phyloP scores from a whole-genome alignment of 2,329 filamentous ascomycete species.

The Ilyonectria destructans region DNA sequence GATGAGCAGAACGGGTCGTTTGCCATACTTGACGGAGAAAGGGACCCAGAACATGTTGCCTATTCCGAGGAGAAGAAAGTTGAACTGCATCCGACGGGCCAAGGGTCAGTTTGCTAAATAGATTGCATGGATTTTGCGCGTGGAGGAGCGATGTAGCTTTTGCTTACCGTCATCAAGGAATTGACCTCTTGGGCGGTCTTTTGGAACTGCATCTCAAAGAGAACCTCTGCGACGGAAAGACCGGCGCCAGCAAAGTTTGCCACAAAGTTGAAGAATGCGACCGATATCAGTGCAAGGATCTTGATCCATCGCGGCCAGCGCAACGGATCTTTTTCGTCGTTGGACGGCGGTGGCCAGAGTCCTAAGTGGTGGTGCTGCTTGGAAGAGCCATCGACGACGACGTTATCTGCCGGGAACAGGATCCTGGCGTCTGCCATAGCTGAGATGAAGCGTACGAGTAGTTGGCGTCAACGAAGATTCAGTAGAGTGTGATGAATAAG shows the following conservation, averaged over 20 bases:
- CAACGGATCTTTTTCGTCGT: conserved; percentile 6
- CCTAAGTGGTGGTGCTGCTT: conserved; percentile 1
- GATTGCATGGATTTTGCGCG: too few relatives aligned
- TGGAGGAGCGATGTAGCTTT: neutral
- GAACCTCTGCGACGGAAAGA: conserved; percentile 7
- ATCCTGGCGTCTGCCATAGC: conserved; percentile 3
- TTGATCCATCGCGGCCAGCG: conserved; percentile 15
- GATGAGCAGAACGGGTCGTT: conserved; percentile 14
- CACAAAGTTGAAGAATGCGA: conserved; percentile 18
- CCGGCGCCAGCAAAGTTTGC: conserved; percentile 17
- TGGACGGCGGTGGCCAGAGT: conserved; percentile 13
- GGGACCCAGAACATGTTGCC: conserved; percentile 25
- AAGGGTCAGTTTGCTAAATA: neutral
- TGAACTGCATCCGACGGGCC: neutral
- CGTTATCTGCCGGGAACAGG: neutral
- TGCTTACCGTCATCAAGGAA: conserved; percentile 14
- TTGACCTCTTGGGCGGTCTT: conserved; percentile 12
- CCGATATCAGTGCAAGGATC: conserved; percentile 4
- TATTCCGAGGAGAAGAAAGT: conserved; percentile 13
- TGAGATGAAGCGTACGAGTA: neutral
- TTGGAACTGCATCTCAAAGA: conserved; percentile 10
- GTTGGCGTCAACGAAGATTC: neutral
- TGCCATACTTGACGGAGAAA: conserved; percentile 14
- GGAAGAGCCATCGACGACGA: conserved; percentile 1
- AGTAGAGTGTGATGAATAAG: neutral